Conservation (phyloP, 192 early-diverging fungal species). For the Backusella luteola region DNA sequence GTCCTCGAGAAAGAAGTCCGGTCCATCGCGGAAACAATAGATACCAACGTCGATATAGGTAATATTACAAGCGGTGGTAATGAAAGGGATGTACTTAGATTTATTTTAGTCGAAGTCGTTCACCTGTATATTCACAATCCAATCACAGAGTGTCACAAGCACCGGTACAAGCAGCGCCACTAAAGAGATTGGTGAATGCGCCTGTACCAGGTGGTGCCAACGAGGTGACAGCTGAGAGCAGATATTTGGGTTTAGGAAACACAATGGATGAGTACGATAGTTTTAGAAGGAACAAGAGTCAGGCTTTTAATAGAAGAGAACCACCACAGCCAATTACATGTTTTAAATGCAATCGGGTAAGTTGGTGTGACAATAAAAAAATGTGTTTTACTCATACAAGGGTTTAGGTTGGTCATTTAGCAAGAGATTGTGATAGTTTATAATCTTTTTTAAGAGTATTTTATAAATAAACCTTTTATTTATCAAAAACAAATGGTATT, state of each 20-base stretch:
- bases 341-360: conserved; percentile 22
- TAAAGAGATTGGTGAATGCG: background rate
- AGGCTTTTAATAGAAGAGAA: conserved; percentile 15
- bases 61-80: background rate
- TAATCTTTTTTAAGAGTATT: background rate
- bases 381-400: background rate
- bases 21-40: background rate
- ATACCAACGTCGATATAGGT: background rate
- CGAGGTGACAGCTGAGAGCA: background rate
- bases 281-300: conserved; percentile 18
- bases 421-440: conserved; percentile 20
- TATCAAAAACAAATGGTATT: conserved; percentile 16
- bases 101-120: conserved; percentile 6
- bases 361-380: background rate
- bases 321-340: conserved; percentile 14
- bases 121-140: background rate
- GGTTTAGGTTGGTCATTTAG: conserved; percentile 22
- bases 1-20: background rate
- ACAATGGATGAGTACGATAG: conserved; percentile 17
- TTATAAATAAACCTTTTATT: background rate
- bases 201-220: background rate
- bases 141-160: background rate
- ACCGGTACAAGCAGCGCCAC: background rate
- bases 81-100: too few species aligned
- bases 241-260: conserved; percentile 6